Evolutionary conservation across 371 early-diverging fungal genomes (phyloP).

Genomic region (Circinella minor): DNA sequence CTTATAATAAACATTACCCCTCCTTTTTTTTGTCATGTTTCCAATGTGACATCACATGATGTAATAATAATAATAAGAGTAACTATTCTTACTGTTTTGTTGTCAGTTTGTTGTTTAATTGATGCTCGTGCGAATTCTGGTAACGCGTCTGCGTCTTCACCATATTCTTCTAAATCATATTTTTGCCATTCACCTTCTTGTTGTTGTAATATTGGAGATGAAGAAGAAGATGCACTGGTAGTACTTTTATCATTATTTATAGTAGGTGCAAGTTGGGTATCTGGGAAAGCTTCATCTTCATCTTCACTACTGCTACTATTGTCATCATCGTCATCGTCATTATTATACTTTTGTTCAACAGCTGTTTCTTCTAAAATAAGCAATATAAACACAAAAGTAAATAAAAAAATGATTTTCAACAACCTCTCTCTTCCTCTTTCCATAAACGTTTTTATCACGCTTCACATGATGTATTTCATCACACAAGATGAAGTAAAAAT

Average conservation of each 20-base stretch:
- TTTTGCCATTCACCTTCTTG: slow-evolving; percentile 50
- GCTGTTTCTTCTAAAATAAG: not conserved
- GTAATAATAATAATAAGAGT: not conserved
- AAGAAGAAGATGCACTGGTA: not conserved
- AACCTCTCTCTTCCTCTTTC: not conserved
- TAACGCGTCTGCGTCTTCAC: slow-evolving; percentile 50
- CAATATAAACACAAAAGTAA: not conserved
- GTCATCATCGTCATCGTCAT: slow-evolving; percentile 24
- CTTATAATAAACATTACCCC: no score
- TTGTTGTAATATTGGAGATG: slow-evolving; percentile 8
- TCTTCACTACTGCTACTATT: slow-evolving; percentile 40
- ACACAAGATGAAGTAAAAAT: no score
- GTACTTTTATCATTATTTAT: slow-evolving; percentile 11
- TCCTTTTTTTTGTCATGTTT: not conserved
- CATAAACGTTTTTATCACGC: no score
- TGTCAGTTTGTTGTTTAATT: slow-evolving; percentile 12
- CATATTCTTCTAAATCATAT: slow-evolving; percentile 75
- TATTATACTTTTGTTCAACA: slow-evolving; percentile 11
- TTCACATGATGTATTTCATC: no score
- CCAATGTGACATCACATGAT: slow-evolving; percentile 5
- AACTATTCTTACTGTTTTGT: slow-evolving; percentile 8
- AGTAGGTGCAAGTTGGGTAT: slow-evolving; percentile 55
- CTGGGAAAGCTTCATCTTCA: slow-evolving; percentile 60
- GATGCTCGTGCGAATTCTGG: slow-evolving; percentile 20
- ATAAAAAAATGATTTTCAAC: not conserved